A percentile compares a stretch with the other conserved stretches of the same genome.
phyloP scores from a whole-genome alignment of 2,329 filamentous ascomycete genomes.

The Cryphonectria naterciae region DNA sequence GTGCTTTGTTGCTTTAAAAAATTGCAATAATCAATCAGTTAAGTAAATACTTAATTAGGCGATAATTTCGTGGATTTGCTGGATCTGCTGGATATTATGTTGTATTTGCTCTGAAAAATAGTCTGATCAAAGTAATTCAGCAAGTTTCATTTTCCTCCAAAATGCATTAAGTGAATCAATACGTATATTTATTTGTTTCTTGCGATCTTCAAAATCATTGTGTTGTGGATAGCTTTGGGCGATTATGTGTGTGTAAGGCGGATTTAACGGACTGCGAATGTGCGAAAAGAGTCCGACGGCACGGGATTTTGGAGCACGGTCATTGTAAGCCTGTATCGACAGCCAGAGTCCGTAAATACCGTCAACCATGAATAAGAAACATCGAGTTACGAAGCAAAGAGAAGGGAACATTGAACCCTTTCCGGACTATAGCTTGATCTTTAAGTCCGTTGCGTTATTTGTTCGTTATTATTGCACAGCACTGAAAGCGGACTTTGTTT shows the following conservation, averaged over 20 bases:
- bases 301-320: neutral
- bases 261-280: conserved; percentile 2
- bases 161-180: neutral
- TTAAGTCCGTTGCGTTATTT: neutral
- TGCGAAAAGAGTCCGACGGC: neutral
- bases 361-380: neutral
- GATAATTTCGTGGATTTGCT: neutral
- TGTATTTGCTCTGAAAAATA: neutral
- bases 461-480: neutral
- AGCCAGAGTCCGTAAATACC: neutral
- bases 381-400: neutral
- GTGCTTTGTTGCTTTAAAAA: neutral
- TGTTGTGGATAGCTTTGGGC: neutral
- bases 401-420: neutral
- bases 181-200: neutral
- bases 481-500: neutral
- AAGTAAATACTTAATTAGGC: neutral
- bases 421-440: neutral
- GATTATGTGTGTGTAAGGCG: neutral
- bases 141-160: neutral
- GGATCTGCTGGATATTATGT: no score
- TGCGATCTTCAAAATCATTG: neutral
- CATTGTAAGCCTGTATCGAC: neutral
- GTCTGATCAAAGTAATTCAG: neutral
- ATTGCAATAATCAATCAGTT: neutral